These are phyloP conservation scores for Annulohypoxylon stygium DNA, from an alignment of 495 filamentous ascomycete species.

Conservation along the genomic window DNA sequence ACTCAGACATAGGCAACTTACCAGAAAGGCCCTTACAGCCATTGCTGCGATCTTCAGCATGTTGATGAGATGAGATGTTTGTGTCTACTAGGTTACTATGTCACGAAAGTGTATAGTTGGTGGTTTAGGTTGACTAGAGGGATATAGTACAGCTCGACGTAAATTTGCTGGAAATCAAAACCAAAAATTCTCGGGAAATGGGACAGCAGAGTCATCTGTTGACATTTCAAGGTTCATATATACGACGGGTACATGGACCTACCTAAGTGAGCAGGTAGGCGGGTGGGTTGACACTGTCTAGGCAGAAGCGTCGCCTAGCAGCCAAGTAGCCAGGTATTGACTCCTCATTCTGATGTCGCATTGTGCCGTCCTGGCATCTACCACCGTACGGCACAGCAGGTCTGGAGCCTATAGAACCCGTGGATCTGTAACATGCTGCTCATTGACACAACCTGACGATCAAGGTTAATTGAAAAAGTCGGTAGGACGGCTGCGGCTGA, in stretches of 20 bases:
- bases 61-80: not conserved
- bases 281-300: not conserved
- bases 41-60: conserved; percentile 39
- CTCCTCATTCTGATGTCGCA: conserved; percentile 13
- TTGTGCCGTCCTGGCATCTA: not conserved
- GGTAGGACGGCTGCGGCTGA: not conserved
- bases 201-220: not conserved
- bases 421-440: not conserved
- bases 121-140: not conserved
- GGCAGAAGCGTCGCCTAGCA: conserved; percentile 7
- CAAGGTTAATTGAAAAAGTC: not conserved
- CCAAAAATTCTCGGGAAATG: not conserved
- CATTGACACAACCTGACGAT: not conserved
- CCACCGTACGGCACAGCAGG: conserved; percentile 2
- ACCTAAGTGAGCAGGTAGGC: not conserved
- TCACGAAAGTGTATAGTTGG: not conserved
- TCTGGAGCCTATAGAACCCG: not conserved
- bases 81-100: not conserved
- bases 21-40: conserved; percentile 33
- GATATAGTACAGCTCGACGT: no score
- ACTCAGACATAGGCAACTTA: conserved; percentile 12
- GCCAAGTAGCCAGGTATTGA: not conserved
- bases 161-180: not conserved
- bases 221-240: not conserved
- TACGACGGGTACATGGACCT: not conserved